Evolutionary conservation across 2,329 filamentous ascomycete genomes (phyloP), one percentile per base, ranked within the genome.

Genomic region (Arthrobotrys entomopaga): DNA sequence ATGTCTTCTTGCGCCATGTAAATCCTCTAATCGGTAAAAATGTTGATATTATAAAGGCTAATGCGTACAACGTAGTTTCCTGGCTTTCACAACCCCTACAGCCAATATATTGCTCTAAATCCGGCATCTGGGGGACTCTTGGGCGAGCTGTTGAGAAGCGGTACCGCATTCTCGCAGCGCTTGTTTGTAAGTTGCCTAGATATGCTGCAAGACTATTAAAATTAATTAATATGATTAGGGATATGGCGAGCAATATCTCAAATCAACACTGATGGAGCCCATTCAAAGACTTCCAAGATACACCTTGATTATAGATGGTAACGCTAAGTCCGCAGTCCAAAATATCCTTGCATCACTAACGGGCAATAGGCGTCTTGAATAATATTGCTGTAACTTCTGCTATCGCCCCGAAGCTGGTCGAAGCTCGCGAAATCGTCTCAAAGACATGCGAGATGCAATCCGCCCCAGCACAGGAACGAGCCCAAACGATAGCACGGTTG

Each of bases 381-480:
- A 93, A 91, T 74, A 86, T 98, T 16, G 93, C 94, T 3, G 87
- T 93, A 58, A 89, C 91, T 7, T 93, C 98, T 80, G 91, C 93
- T 1, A 93, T 93, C 0, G 85, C 97, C 61, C 90, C 91, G 77
- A 86, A 87, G 1, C 89, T 99, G 82, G 86, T 97, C 48, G 93
- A 92, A 80, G 93, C 95, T 0, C 87, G 94, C 77, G 95, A 98
- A 80, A 91, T 97, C 61, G 93, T 99, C 77, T 93, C 93, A 19
- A 95, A 96, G 63, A 99, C 99, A 49, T 99, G 95, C 82, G 96
- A 94, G 15, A 89, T 97, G 83, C 94, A 97, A 78, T 86, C 91
- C 83, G 80, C 91, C 79, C 79, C 84, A 81, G 78, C 87, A 84
- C 2, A 90, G 92, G 79, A 91, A 92, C 76, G 78, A 77, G 88